Conservation (phyloP, 2,329 filamentous ascomycete species). For the Celoporthe dispersa region DNA sequence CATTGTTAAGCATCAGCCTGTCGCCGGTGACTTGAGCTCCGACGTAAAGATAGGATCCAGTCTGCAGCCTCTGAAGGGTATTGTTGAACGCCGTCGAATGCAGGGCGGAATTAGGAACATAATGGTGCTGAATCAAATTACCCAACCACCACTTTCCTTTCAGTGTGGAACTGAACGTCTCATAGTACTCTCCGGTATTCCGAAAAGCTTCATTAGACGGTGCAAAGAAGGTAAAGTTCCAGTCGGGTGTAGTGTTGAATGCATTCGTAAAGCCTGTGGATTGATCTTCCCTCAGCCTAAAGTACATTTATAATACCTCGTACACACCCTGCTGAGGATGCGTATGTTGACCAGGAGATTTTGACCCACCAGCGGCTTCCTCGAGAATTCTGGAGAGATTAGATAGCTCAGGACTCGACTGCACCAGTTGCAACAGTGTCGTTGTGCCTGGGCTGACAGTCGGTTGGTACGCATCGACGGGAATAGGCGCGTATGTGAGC, state of each 20-base stretch:
- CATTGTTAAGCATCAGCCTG: not conserved
- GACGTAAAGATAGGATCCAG: constrained; percentile 1
- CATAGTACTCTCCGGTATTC: not conserved
- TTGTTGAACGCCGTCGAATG: not conserved
- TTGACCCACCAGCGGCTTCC: not conserved
- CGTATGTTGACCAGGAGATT: not conserved
- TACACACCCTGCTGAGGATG: no score
- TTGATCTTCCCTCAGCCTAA: not conserved
- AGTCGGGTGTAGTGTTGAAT: not conserved
- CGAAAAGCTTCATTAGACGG: not conserved
- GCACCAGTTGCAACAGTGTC: not conserved
- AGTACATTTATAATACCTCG: not conserved
- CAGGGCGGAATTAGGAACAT: not conserved
- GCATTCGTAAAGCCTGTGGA: not conserved
- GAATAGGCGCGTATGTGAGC: not conserved
- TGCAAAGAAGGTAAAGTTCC: not conserved
- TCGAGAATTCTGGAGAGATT: not conserved
- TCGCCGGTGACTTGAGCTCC: not conserved
- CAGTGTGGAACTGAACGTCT: not conserved
- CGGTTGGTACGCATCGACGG: not conserved
- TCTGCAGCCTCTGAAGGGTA: not conserved
- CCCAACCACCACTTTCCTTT: constrained; percentile 3
- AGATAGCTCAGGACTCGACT: not conserved
- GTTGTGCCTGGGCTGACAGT: not conserved
- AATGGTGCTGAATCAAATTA: constrained; percentile 4